Evolutionary conservation across 352 stramenopile species (phyloP), one percentile per base, ranked within the genome.

Genomic region (Globisporangium parvum): DNA sequence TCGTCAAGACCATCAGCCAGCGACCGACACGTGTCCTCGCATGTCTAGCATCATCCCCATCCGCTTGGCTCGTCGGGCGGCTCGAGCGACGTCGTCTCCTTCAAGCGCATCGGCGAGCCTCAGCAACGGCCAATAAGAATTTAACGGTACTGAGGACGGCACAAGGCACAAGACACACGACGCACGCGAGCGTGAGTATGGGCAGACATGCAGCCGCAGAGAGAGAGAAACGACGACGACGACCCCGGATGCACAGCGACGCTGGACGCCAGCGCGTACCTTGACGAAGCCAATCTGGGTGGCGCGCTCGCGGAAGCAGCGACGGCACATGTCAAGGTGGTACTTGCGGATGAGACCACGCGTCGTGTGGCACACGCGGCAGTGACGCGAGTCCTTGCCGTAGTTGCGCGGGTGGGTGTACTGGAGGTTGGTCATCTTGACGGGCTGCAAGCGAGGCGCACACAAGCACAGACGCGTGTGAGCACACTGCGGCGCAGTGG

Each of bases 301-400:
- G 67, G 93, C 93, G 70, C 92, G 87, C 72, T 97, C 88, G 55
- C 92, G 84, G 87, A 98, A 98, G 83, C 94, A 98, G 63, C 95
- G 92, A 75, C 94, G 89, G 88, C 94, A 98, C 83, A 98, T 97
- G 76, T 96, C 93, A 63, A 98, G 71, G 71, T 91, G 72, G 77
- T 98, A 98, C 84, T 98, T 98, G 73, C 91, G 83, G 79, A 98
- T 98, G 55, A 98, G 67, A 75, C 87, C 89, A 80, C 83, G 80
- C 54, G 87, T 94, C 50, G 87, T 95, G 66, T 92, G 80, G 81
- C 88, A 97, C 64, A 91, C 80, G 62, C 87, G 87, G 84, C 88
- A 94, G 78, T 92, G 84, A 63, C 80, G 82, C 68, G 84, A 94
- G 79, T 94, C 84, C 77, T 94, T 94, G 73, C 84, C 84, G 77